A percentile compares a stretch with the other conserved stretches of the same genome.
These are phyloP conservation scores for Skeletonema marinoi DNA, from an alignment of 108 stramenopile genomes.

Conservation along the genomic window DNA sequence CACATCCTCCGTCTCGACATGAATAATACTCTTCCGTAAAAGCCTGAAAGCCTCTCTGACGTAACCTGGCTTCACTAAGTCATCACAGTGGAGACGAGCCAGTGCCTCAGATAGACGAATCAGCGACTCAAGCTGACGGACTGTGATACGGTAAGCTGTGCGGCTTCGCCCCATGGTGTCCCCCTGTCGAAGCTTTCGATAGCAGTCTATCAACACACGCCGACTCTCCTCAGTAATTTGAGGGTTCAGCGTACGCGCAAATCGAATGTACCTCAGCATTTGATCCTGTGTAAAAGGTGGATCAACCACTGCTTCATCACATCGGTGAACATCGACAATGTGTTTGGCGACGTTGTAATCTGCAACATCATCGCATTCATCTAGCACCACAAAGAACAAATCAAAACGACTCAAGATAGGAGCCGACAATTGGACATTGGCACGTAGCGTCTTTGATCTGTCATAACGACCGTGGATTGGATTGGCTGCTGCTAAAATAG, in stretches of 20 bases:
- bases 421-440: constrained; percentile 94
- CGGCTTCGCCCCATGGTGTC: constrained; percentile 92
- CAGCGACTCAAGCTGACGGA: constrained; percentile 98
- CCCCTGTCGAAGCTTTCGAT: constrained; percentile 93
- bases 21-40: constrained; percentile 93
- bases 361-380: constrained; percentile 94
- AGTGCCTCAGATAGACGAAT: constrained; percentile 97
- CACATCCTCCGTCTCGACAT: constrained; percentile 97
- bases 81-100: constrained; percentile 93
- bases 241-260: constrained; percentile 92
- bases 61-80: constrained; percentile 83
- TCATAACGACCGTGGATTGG: constrained; percentile 99
- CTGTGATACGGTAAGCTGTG: constrained; percentile 98
- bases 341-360: constrained; percentile 94
- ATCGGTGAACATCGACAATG: constrained; percentile 93
- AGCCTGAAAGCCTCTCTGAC: constrained; percentile 96
- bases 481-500: constrained; percentile 99
- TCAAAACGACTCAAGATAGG: constrained; percentile 99
- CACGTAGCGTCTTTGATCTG: constrained; percentile 93
- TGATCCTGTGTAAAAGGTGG: constrained; percentile 88
- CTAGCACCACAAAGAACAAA: constrained; percentile 98
- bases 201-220: constrained; percentile 94
- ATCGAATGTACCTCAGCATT: constrained; percentile 95
- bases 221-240: constrained; percentile 85
- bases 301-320: constrained; percentile 62